These are phyloP conservation scores for Lipomyces orientalis DNA, from an alignment of 805 yeast species.

Conservation along the genomic window DNA sequence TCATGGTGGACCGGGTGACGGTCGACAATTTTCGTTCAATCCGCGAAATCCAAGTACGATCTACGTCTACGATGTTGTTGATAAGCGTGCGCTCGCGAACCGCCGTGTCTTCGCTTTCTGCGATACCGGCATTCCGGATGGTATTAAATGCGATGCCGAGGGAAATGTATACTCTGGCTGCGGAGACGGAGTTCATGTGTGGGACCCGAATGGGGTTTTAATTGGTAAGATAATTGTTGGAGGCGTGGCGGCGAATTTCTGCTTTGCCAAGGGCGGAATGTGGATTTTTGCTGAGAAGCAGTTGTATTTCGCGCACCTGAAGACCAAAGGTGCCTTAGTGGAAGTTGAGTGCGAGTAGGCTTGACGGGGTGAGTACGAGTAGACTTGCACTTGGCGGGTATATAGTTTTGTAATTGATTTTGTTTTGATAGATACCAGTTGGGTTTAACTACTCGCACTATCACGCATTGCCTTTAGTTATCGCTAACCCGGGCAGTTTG, in stretches of 20 bases:
- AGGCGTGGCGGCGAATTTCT: constrained; percentile 29
- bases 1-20: constrained; percentile 34
- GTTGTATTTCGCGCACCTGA: constrained; percentile 19
- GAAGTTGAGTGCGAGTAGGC: constrained; percentile 27
- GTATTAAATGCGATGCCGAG: constrained; percentile 31
- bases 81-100: constrained; percentile 11
- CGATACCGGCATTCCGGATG: constrained; percentile 34
- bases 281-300: constrained; percentile 31
- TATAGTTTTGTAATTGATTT: not conserved
- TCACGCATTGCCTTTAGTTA: not conserved
- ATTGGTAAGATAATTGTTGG: constrained; percentile 32
- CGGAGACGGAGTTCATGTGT: constrained; percentile 34
- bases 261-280: constrained; percentile 33
- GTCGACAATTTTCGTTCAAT: constrained; percentile 24
- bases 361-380: constrained; percentile 31
- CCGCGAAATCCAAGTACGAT: constrained; percentile 27
- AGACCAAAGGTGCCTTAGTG: constrained; percentile 25
- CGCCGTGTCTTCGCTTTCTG: constrained; percentile 29
- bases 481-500: too few relatives aligned
- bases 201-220: constrained; percentile 25
- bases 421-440: too few relatives aligned
- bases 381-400: not conserved
- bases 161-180: constrained; percentile 36
- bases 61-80: constrained; percentile 32
- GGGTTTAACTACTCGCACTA: not conserved